Conservation (phyloP, 2,329 filamentous ascomycete species). For the Cercospora zeae-maydis region DNA sequence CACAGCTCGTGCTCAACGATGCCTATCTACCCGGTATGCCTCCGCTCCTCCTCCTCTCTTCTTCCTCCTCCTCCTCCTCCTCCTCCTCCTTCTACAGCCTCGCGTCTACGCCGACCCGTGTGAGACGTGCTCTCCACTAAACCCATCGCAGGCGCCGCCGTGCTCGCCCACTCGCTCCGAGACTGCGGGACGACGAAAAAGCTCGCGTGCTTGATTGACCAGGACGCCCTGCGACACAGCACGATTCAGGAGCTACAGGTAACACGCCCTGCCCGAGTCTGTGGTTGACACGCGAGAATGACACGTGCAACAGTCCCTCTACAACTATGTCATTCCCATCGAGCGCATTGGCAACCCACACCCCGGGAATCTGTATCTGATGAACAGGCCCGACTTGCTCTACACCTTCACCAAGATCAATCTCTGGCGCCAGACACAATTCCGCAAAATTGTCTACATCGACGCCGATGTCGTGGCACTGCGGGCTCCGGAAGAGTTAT, state of each 20-base stretch:
- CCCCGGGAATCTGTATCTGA: conserved; percentile 80
- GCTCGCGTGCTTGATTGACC: conserved; percentile 77
- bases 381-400: conserved; percentile 85
- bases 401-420: conserved; percentile 96
- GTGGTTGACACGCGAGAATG: background rate
- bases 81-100: conserved; percentile 4
- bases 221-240: conserved; percentile 70
- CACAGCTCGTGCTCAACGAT: conserved; percentile 85
- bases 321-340: conserved; percentile 85
- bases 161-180: conserved; percentile 88
- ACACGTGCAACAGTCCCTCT: conserved; percentile 60
- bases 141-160: conserved; percentile 70
- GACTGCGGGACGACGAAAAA: conserved; percentile 85
- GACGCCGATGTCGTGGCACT: conserved; percentile 92
- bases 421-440: conserved; percentile 87
- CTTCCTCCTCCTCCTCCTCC: background rate
- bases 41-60: background rate
- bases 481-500: conserved; percentile 87
- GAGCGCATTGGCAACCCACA: conserved; percentile 71
- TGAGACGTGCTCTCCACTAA: conserved; percentile 9
- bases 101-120: background rate
- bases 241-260: conserved; percentile 78
- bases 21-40: conserved; percentile 80
- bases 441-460: conserved; percentile 87
- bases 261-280: conserved; percentile 1